Evolutionary conservation across 768 basidiomycete species (phyloP).

Genomic region (Lactarius sanguifluus): DNA sequence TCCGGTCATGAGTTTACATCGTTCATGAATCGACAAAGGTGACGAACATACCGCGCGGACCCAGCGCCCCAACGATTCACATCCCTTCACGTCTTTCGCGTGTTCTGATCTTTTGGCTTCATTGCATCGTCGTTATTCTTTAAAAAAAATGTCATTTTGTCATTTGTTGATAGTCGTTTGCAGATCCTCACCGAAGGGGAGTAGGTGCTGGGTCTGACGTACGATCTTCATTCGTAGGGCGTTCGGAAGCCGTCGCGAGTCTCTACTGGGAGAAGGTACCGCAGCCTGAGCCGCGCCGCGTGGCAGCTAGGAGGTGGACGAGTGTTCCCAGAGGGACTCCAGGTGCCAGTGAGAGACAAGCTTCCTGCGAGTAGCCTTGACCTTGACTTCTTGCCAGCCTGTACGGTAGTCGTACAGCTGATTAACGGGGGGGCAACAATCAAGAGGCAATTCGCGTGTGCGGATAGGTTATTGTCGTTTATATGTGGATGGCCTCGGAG

Average conservation of each 20-base stretch:
- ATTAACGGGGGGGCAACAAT: background rate
- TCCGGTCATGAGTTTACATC: background rate
- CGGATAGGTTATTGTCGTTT: background rate
- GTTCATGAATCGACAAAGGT: background rate
- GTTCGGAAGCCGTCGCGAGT: background rate
- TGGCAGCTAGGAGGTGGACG: background rate
- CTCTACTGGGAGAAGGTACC: background rate
- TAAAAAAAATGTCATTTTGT: background rate
- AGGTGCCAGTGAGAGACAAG: background rate
- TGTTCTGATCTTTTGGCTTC: background rate
- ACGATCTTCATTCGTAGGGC: background rate
- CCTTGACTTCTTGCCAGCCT: background rate
- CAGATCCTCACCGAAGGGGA: background rate
- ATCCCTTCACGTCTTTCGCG: background rate
- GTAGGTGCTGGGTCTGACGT: background rate
- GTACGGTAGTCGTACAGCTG: background rate
- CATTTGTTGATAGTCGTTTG: background rate
- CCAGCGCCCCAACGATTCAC: background rate
- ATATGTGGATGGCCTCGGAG: background rate
- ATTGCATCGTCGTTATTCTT: background rate
- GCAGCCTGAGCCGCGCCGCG: background rate
- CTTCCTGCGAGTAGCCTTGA: background rate
- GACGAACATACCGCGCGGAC: conserved; percentile 1
- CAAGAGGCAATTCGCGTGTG: background rate
- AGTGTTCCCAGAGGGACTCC: background rate